These are phyloP conservation scores for Populus nigra DNA, from an alignment of 345 rosid species.

Conservation along the genomic window DNA sequence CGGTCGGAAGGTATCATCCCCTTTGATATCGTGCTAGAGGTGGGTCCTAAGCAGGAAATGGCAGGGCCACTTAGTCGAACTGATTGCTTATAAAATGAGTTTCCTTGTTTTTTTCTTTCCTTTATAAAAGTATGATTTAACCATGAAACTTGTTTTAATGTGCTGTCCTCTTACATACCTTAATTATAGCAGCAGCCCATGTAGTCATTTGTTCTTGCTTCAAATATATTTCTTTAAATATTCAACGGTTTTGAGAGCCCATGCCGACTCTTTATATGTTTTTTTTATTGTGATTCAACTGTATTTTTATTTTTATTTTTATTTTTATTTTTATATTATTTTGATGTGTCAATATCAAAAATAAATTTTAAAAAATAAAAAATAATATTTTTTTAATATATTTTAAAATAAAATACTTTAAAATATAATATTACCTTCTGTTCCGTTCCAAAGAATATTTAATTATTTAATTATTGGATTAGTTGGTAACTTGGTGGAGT, in stretches of 20 bases:
- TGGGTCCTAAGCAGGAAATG: neutral
- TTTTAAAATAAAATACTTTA: no score
- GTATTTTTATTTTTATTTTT: no score
- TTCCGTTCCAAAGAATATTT: no score
- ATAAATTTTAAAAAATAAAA: no score
- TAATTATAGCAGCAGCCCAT: slow-evolving; percentile 14
- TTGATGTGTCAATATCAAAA: rapidly evolving
- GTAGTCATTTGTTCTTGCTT: slow-evolving; percentile 7
- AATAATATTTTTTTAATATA: no score
- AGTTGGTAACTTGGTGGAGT: no score
- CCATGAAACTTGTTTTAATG: neutral
- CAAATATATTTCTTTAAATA: neutral
- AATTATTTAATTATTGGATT: no score
- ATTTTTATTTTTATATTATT: no score
- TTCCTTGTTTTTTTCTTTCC: neutral
- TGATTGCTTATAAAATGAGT: neutral
- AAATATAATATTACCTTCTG: no score
- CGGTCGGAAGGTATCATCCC: neutral
- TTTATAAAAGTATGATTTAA: neutral
- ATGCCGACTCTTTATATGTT: neutral
- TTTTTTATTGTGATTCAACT: no score
- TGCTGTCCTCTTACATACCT: neutral
- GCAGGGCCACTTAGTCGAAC: neutral
- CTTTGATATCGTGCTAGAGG: neutral
- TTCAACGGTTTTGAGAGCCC: neutral